Evolutionary conservation across 495 filamentous ascomycete species (phyloP).

Genomic region (Zalerion maritima): DNA sequence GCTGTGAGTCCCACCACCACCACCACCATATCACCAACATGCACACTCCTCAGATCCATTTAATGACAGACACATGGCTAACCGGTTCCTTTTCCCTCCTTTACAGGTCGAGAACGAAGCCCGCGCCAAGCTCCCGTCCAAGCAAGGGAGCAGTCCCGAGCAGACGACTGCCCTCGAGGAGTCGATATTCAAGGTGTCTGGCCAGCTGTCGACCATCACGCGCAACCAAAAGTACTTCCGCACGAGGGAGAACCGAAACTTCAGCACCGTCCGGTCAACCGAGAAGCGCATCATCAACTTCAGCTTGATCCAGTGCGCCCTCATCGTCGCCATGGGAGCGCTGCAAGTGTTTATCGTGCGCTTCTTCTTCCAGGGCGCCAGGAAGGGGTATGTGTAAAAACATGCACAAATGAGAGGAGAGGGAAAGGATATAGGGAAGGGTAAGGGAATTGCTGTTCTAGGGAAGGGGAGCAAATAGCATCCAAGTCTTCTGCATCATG

Average conservation of each 20-base stretch:
- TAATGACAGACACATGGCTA: slow-evolving; percentile 2
- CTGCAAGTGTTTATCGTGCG: slow-evolving; percentile 95
- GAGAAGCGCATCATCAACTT: slow-evolving; percentile 95
- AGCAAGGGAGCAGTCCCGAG: slow-evolving; percentile 81
- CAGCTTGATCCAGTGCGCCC: slow-evolving; percentile 74
- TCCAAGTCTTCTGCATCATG: too few species aligned
- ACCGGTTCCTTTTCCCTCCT: slow-evolving; percentile 2
- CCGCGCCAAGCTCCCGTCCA: slow-evolving; percentile 67
- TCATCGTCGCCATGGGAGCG: slow-evolving; percentile 93
- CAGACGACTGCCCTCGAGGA: slow-evolving; percentile 87
- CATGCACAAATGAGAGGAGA: too few species aligned
- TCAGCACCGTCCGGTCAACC: slow-evolving; percentile 93
- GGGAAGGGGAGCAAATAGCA: too few species aligned
- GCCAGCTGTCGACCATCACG: slow-evolving; percentile 87
- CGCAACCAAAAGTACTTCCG: slow-evolving; percentile 99
- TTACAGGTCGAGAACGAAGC: slow-evolving; percentile 84
- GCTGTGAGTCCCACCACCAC: slow-evolving; percentile 43
- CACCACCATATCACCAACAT: slow-evolving; percentile 1
- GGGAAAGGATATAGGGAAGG: too few species aligned
- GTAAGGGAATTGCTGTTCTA: too few species aligned
- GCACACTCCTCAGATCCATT: not conserved
- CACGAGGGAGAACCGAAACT: slow-evolving; percentile 96
- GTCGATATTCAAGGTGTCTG: slow-evolving; percentile 87
- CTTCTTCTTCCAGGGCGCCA: slow-evolving; percentile 85
- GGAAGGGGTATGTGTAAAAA: slow-evolving; percentile 47